A percentile compares a stretch with the other conserved stretches of the same genome.
These are phyloP conservation scores for Tetragonia tetragonoides DNA, from an alignment of 148 eudicot genomes.

Conservation along the genomic window DNA sequence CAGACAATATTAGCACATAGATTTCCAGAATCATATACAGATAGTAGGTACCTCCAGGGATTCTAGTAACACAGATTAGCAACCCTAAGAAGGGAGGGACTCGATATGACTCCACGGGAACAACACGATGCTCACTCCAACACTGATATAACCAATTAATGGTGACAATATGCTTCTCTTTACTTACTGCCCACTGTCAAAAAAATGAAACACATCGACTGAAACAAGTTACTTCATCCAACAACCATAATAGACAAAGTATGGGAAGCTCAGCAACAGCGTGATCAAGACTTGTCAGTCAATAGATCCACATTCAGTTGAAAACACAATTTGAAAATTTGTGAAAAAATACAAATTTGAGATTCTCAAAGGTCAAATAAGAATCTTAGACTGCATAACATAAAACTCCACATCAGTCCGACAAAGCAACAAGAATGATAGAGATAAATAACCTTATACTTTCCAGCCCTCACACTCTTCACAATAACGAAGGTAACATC, in stretches of 20 bases:
- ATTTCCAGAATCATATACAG: not conserved
- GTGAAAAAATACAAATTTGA: not conserved
- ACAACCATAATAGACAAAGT: not conserved
- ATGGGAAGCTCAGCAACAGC: not conserved
- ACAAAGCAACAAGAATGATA: constrained; percentile 8
- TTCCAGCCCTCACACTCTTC: constrained; percentile 82
- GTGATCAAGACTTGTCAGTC: not conserved
- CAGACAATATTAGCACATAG: not conserved
- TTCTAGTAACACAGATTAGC: constrained; percentile 72
- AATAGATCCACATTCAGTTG: not conserved
- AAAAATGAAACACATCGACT: constrained; percentile 5
- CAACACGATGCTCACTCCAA: constrained; percentile 97
- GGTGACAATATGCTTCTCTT: constrained; percentile 79
- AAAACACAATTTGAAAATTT: not conserved
- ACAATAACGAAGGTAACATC: constrained; percentile 92
- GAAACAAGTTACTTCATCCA: constrained; percentile 1
- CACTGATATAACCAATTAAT: constrained; percentile 88
- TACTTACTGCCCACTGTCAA: constrained; percentile 81
- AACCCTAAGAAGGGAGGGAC: constrained; percentile 86
- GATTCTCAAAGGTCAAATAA: not conserved
- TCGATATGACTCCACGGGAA: constrained; percentile 78
- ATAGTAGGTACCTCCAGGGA: constrained; percentile 63
- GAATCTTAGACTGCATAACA: not conserved
- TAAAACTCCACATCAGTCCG: not conserved
- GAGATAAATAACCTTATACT: constrained; percentile 68